Conservation (phyloP, 2,329 filamentous ascomycete genomes). For the Cadophora gregata region DNA sequence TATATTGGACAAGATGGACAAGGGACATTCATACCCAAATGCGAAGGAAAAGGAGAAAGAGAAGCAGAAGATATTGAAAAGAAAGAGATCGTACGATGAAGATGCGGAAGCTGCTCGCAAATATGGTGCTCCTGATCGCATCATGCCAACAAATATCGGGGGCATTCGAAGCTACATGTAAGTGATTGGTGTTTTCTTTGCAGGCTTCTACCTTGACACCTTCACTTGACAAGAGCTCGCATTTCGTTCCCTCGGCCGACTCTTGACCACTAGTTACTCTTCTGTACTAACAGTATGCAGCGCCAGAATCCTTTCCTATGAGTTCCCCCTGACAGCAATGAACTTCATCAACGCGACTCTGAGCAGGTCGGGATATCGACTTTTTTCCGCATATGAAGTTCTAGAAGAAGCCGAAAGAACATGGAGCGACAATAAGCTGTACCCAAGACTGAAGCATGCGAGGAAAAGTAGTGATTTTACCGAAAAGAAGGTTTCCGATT, state of each 20-base stretch:
- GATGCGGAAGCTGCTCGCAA: slow-evolving; percentile 47
- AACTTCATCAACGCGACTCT: slow-evolving; percentile 47
- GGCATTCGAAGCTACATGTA: slow-evolving; percentile 31
- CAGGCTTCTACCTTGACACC: neutral
- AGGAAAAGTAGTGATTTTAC: slow-evolving; percentile 35
- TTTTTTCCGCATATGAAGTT: slow-evolving; percentile 43
- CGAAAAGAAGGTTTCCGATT: slow-evolving; percentile 21
- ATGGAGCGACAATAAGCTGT: slow-evolving; percentile 32
- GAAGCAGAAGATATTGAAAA: slow-evolving; percentile 43
- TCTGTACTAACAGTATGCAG: slow-evolving; percentile 30
- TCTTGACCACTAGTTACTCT: neutral
- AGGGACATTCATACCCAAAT: slow-evolving; percentile 51
- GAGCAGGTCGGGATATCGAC: slow-evolving; percentile 39
- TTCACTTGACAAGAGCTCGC: neutral
- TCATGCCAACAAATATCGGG: slow-evolving; percentile 31
- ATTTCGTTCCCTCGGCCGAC: neutral
- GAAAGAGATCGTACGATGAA: slow-evolving; percentile 46
- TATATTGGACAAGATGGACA: slow-evolving; percentile 51
- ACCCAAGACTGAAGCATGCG: slow-evolving; percentile 40
- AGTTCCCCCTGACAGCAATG: slow-evolving; percentile 48
- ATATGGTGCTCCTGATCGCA: slow-evolving; percentile 41
- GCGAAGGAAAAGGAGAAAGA: slow-evolving; percentile 47
- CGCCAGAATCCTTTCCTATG: slow-evolving; percentile 35
- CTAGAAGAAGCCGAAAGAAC: slow-evolving; percentile 47
- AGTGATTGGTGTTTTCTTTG: slow-evolving; percentile 16